A percentile compares a stretch with the other conserved stretches of the same genome.
Conservation (phyloP, 306 rosid genomes). For the Ormosia emarginata region DNA sequence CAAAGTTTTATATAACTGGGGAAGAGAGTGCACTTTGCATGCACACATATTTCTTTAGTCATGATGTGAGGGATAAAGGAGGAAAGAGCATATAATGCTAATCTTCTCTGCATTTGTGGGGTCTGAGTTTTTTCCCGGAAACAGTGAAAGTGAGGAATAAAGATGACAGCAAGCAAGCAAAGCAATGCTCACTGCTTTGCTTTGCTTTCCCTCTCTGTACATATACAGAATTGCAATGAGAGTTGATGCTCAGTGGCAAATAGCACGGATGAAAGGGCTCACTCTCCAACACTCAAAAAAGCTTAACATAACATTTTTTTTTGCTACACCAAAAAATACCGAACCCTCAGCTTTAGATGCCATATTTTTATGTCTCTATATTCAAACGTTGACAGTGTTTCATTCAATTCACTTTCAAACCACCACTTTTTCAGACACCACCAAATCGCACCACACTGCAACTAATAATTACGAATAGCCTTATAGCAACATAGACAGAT, state of each 20-base stretch:
- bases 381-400: conserved; percentile 57
- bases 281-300: conserved; percentile 44
- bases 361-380: conserved; percentile 19
- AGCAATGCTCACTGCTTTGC: conserved; percentile 19
- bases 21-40: conserved; percentile 14
- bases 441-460: conserved; percentile 61
- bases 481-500: background rate
- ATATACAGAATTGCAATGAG: conserved; percentile 31
- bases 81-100: conserved; percentile 26
- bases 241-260: conserved; percentile 36
- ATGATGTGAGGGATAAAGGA: conserved; percentile 9
- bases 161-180: conserved; percentile 31
- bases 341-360: conserved; percentile 40
- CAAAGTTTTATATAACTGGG: background rate
- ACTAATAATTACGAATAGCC: conserved; percentile 49
- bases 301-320: conserved; percentile 21
- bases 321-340: background rate
- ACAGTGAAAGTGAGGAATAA: conserved; percentile 46
- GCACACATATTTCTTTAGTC: background rate
- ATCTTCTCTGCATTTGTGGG: conserved; percentile 38
- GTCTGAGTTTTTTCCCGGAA: conserved; percentile 31
- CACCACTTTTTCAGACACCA: conserved; percentile 76
- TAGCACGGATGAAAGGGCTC: conserved; percentile 49
- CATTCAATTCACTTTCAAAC: conserved; percentile 67
- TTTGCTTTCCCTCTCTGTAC: conserved; percentile 2